Base-by-base conservation (phyloP, 257 asterid species). In the Plectranthus barbatus region DNA sequence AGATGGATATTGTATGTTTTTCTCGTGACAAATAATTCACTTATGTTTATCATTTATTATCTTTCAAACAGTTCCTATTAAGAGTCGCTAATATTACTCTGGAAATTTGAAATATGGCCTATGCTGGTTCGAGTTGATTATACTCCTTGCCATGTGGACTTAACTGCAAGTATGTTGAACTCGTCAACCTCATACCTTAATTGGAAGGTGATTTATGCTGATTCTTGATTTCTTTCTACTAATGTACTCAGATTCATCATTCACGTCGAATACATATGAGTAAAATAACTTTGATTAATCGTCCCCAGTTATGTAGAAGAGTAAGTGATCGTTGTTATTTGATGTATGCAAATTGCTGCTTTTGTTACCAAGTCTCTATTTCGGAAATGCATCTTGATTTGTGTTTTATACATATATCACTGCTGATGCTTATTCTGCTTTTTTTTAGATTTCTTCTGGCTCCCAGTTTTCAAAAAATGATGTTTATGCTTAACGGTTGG, bases 101-200 rank as follows among this genome's bases (percentile, higher is more conserved):
- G 77, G 99, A 90, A 90, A 84, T 87, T 93, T 76, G 99, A 93
- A 66, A 80, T 93, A 51, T 69, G 81, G 72, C 96, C 99, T 48
- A 61, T 87, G 73, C 80, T 84, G 61, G 76, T 93, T 63, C 94
- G 94, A 62, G 97, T 93, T 67, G 97, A 93, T 67, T 93, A 93
- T 79, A 80, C 80, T 67, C 99, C 99, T 67, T 78, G 81, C 71
- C 96, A 68, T 60, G 88, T 93, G 68, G 97, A 93, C 87, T 81
- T 93, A 66, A 85, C 89, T 31, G 97, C 69, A 93, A 93, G 75
- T 93, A 93, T 77, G 97, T 93, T 71, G 99, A 90, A 71, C 96
- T 93, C 71, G 90, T 90, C 66, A 93, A 93, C 72, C 83, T 90
- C 62, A 91, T 93, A 45, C 95, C 97, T 21, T n/a, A n/a, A n/a